These are phyloP conservation scores for Yarrowia bubula DNA, from an alignment of 805 yeast species.

Conservation along the genomic window DNA sequence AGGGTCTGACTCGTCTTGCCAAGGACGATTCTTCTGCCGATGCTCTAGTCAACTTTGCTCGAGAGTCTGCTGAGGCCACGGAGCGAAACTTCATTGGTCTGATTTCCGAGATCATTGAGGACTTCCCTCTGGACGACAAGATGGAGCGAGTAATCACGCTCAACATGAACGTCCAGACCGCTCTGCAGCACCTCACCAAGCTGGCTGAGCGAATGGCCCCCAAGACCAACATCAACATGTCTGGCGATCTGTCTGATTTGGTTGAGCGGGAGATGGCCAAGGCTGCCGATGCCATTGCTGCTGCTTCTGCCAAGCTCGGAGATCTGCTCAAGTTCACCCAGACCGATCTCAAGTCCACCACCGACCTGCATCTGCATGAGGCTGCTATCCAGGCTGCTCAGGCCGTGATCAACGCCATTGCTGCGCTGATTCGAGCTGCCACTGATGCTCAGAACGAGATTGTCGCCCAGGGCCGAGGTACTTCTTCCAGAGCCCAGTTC, in stretches of 20 bases:
- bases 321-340: slow-evolving; percentile 48
- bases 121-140: slow-evolving; percentile 55
- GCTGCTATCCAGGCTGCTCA: slow-evolving; percentile 75
- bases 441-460: slow-evolving; percentile 80
- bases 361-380: slow-evolving; percentile 67
- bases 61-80: slow-evolving; percentile 58
- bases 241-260: slow-evolving; percentile 59
- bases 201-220: slow-evolving; percentile 59
- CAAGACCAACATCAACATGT: slow-evolving; percentile 36
- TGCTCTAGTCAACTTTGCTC: slow-evolving; percentile 47
- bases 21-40: slow-evolving; percentile 54
- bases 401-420: slow-evolving; percentile 76
- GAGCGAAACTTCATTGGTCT: slow-evolving; percentile 62
- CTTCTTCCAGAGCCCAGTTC: slow-evolving; percentile 65
- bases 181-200: slow-evolving; percentile 56
- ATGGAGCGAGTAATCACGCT: slow-evolving; percentile 75
- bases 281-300: slow-evolving; percentile 67
- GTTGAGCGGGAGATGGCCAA: slow-evolving; percentile 71
- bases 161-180: slow-evolving; percentile 70
- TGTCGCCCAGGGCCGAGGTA: slow-evolving; percentile 66
- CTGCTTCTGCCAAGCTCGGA: slow-evolving; percentile 61
- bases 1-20: slow-evolving; percentile 63
- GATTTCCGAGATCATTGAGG: slow-evolving; percentile 50
- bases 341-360: slow-evolving; percentile 49
- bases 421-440: slow-evolving; percentile 68